Evolutionary conservation across 1,284 basidiomycete genomes (phyloP), one percentile per base, ranked within the genome.

Genomic region (Rhodotorula sp.): DNA sequence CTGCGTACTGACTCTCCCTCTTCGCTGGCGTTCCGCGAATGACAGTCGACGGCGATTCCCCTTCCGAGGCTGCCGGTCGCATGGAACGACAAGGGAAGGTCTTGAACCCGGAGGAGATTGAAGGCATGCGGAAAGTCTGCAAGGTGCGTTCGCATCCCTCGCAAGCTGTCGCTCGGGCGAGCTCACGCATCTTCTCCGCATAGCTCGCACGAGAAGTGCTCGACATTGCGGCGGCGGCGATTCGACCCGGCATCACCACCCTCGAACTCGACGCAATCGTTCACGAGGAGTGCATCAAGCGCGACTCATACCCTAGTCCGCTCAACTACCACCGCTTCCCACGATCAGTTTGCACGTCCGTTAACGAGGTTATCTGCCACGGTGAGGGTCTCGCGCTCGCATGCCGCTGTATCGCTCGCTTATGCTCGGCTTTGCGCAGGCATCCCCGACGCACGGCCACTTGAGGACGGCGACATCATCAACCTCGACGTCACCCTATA

Each of bases 311-410:
- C 81, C 96, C 96, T 8, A 94, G 91, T 47, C 92, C 96, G 44
- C 84, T 99, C 64, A 94, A 94, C 79, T 99, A 99, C 82, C 87
- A 90, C 73, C 85, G 86, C 60, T 99, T 90, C 80, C 95, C 95
- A 34, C 97, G 98, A 84, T 96, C 93, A 55, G 88, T 97, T 55
- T 67, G 62, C 75, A 90, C 90, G 44, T 93, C 91, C 36, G 83
- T 99, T 53, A 99, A 99, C 81, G 96, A 99, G 81, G 89, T 89
- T 66, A 95, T 99, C 77, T 99, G 96, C 80, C 96, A 99, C 81
- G 80, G 81, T 75, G 44, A 55, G 69, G 32, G 9, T 54, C 30
- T 20, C 36, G 13, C 34, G 10, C 4, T 17, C 8, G n/a, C 51
- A 75, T 73, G 15, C 73, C 76, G 46, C 68, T 76, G 1, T n/a